Conservation (phyloP, 371 early-diverging fungal genomes). For the Phascolomyces articulosus region DNA sequence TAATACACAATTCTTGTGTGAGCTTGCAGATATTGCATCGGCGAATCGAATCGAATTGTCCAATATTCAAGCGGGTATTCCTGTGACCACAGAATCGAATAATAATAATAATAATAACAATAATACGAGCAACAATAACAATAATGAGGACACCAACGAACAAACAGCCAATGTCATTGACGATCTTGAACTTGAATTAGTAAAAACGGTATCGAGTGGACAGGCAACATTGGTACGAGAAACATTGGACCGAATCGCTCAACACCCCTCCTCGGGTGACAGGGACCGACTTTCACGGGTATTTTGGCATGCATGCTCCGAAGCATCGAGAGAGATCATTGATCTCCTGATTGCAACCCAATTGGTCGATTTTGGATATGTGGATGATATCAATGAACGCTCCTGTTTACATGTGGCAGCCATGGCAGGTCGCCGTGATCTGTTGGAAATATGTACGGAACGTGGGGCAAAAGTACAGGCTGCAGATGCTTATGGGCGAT, state of each 20-base stretch:
- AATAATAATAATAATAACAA: conserved; percentile 4
- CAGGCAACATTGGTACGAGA: conserved; percentile 57
- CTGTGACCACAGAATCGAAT: conserved; percentile 14
- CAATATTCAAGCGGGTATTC: conserved; percentile 51
- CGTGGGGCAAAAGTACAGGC: conserved; percentile 66
- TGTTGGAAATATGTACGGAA: conserved; percentile 62
- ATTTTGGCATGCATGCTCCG: conserved; percentile 85
- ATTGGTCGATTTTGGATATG: conserved; percentile 71
- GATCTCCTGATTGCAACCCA: conserved; percentile 64
- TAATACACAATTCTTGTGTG: conserved; percentile 87
- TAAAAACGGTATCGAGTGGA: conserved; percentile 54
- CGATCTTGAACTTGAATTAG: conserved; percentile 68
- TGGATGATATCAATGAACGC: conserved; percentile 92
- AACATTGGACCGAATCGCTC: conserved; percentile 59
- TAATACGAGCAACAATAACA: not conserved
- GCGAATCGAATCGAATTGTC: conserved; percentile 66
- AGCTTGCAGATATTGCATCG: conserved; percentile 83
- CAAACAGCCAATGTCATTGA: conserved; percentile 40
- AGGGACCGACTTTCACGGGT: conserved; percentile 70
- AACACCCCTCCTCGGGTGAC: conserved; percentile 46
- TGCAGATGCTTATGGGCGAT: conserved; percentile 87
- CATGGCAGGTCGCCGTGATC: conserved; percentile 71
- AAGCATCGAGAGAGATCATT: conserved; percentile 59
- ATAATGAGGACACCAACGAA: too few species aligned
- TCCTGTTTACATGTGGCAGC: conserved; percentile 91